Conservation (phyloP, 1,284 basidiomycete genomes). For the Leccinum insigne region DNA sequence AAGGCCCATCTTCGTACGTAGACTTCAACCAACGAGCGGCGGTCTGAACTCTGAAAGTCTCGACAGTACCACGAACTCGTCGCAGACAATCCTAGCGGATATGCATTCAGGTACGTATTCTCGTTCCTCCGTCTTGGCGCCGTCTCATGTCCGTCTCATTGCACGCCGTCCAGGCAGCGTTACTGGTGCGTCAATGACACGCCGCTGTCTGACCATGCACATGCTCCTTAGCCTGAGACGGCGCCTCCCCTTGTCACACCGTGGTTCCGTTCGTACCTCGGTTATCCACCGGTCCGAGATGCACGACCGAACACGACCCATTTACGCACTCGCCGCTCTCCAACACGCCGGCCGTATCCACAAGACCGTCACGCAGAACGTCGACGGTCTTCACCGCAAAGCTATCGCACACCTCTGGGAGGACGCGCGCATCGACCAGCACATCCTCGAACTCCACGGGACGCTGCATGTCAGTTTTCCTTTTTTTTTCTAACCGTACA, state of each 20-base stretch:
- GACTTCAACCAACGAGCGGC: background rate
- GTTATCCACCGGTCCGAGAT: constrained; percentile 79
- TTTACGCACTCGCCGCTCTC: constrained; percentile 77
- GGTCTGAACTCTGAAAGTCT: constrained; percentile 9
- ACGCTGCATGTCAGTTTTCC: constrained; percentile 68
- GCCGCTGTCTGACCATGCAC: background rate
- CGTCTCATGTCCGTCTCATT: constrained; percentile 8
- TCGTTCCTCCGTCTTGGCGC: background rate
- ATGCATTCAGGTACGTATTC: constrained; percentile 57
- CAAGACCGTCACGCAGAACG: constrained; percentile 88
- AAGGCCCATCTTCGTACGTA: constrained; percentile 59
- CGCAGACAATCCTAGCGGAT: constrained; percentile 65
- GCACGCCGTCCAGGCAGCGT: constrained; percentile 54
- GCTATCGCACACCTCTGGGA: constrained; percentile 48
- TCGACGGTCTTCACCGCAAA: constrained; percentile 89
- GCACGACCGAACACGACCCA: constrained; percentile 87
- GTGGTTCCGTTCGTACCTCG: constrained; percentile 81
- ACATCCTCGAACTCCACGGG: constrained; percentile 86
- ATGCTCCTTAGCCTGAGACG: background rate
- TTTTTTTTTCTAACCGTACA: background rate
- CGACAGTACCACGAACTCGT: constrained; percentile 81
- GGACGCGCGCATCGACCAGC: constrained; percentile 37
- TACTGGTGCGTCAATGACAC: constrained; percentile 57
- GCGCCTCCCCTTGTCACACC: constrained; percentile 25
- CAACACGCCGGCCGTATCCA: constrained; percentile 66